Percentiles rank a stretch among this genome's conserved stretches.
These are phyloP conservation scores for Tephrocybe rancida DNA, from an alignment of 768 basidiomycete genomes.

Conservation along the genomic window DNA sequence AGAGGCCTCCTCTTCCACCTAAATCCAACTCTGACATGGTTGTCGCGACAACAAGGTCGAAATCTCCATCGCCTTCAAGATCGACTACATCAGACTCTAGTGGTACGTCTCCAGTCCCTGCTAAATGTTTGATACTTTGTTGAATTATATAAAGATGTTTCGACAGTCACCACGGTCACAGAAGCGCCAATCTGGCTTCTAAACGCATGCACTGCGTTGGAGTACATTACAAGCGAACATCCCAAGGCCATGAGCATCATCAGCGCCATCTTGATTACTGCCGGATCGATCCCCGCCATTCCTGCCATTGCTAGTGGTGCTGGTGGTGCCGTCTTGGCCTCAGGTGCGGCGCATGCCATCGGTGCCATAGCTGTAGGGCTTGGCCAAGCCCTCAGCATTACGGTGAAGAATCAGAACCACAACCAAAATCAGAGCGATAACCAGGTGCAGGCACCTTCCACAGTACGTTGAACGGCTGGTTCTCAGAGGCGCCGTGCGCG, in stretches of 20 bases:
- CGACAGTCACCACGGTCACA: slow-evolving; percentile 43
- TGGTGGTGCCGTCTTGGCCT: slow-evolving; percentile 73
- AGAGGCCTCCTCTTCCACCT: slow-evolving; percentile 27
- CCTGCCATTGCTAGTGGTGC: slow-evolving; percentile 70
- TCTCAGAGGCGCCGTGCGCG: neutral
- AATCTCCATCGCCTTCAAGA: slow-evolving; percentile 12
- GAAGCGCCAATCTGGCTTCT: slow-evolving; percentile 77
- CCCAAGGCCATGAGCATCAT: slow-evolving; percentile 74
- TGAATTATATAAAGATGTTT: slow-evolving; percentile 4
- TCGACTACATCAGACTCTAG: slow-evolving; percentile 20
- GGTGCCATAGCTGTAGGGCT: slow-evolving; percentile 80
- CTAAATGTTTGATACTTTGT: neutral
- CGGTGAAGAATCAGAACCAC: slow-evolving; percentile 34
- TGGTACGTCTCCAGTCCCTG: slow-evolving; percentile 12
- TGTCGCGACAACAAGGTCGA: slow-evolving; percentile 9
- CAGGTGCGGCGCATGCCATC: slow-evolving; percentile 74
- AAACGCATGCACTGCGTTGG: slow-evolving; percentile 76
- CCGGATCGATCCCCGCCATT: slow-evolving; percentile 72
- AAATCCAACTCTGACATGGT: slow-evolving; percentile 27
- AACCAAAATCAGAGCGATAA: slow-evolving; percentile 11
- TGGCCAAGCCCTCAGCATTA: slow-evolving; percentile 47
- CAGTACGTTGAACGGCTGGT: slow-evolving; percentile 3
- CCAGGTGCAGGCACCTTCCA: slow-evolving; percentile 17
- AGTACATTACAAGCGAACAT: slow-evolving; percentile 74
- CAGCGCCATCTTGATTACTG: slow-evolving; percentile 79